phyloP scores from a whole-genome alignment of 306 rosid species.

The Prunus davidiana region DNA sequence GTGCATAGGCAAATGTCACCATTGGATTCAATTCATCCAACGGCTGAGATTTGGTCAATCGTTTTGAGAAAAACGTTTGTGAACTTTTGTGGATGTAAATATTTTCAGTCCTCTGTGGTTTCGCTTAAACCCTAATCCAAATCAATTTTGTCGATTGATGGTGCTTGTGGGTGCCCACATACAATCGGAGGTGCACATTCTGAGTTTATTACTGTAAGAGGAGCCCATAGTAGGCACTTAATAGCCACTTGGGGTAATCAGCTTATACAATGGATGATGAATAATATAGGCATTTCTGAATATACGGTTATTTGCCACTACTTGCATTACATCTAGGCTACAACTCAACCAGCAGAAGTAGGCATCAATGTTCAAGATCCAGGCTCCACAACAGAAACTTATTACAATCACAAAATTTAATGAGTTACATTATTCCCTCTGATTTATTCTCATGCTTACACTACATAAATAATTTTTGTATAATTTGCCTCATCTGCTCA shows the following conservation, averaged over 20 bases:
- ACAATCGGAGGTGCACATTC: too few relatives aligned
- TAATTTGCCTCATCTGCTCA: conserved; percentile 8
- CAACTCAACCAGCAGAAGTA: conserved; percentile 3
- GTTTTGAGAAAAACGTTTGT: too few relatives aligned
- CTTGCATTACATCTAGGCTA: not conserved
- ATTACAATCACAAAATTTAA: conserved; percentile 26
- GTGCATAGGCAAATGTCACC: too few relatives aligned
- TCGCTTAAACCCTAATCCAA: too few relatives aligned
- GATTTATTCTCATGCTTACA: conserved; percentile 15
- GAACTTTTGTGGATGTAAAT: too few relatives aligned
- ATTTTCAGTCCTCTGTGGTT: too few relatives aligned
- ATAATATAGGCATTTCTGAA: not conserved
- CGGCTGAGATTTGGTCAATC: too few relatives aligned
- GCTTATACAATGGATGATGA: not conserved
- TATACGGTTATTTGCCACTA: not conserved
- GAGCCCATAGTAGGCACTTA: too few relatives aligned
- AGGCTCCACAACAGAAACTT: conserved; percentile 16
- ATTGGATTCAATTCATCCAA: too few relatives aligned
- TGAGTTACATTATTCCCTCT: not conserved
- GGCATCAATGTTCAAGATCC: not conserved
- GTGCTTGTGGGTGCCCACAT: too few relatives aligned
- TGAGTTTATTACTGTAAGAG: too few relatives aligned
- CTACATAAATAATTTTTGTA: not conserved
- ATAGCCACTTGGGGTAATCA: not conserved
- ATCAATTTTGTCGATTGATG: too few relatives aligned